Percentiles rank a stretch among this genome's conserved stretches.
Evolutionary conservation across 2,329 filamentous ascomycete species (phyloP).

Genomic region (Calonectria henricotiae): DNA sequence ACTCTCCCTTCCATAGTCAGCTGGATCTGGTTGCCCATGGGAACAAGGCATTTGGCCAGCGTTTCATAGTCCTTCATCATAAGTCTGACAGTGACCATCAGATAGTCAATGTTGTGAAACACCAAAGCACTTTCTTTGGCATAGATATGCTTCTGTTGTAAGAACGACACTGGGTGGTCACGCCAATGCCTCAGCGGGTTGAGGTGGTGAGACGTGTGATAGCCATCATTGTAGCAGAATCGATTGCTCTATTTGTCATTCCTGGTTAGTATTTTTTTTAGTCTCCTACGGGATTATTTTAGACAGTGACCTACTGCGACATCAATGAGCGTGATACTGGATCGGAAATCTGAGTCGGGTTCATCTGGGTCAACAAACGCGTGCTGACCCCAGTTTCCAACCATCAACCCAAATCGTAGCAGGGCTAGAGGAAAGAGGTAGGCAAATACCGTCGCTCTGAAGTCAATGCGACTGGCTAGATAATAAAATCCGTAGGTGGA

Average conservation of each 20-base stretch:
- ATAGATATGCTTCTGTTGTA: conserved; percentile 79
- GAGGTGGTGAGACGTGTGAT: conserved; percentile 86
- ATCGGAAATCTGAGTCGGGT: conserved; percentile 84
- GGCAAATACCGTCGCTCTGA: conserved; percentile 74
- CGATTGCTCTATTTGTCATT: conserved; percentile 77
- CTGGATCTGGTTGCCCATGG: conserved; percentile 79
- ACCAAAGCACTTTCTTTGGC: conserved; percentile 79
- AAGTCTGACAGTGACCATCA: conserved; percentile 81
- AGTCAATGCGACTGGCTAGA: conserved; percentile 67
- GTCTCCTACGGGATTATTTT: not conserved
- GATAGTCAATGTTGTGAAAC: conserved; percentile 86
- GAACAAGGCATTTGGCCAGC: conserved; percentile 80
- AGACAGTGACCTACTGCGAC: conserved; percentile 74
- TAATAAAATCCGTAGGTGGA: conserved; percentile 70
- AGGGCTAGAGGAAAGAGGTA: conserved; percentile 78
- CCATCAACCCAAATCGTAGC: conserved; percentile 82
- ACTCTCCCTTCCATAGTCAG: conserved; percentile 70
- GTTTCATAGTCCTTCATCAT: conserved; percentile 80
- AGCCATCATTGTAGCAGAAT: conserved; percentile 87
- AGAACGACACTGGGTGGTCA: conserved; percentile 82
- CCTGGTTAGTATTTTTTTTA: conserved; percentile 6
- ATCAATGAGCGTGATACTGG: conserved; percentile 85
- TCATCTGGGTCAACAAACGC: conserved; percentile 84
- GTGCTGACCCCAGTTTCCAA: conserved; percentile 89
- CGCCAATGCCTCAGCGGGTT: conserved; percentile 87